Evolutionary conservation across 1,139 yeast genomes (phyloP), one percentile per base, ranked within the genome.

Genomic region (Pichia sp.): DNA sequence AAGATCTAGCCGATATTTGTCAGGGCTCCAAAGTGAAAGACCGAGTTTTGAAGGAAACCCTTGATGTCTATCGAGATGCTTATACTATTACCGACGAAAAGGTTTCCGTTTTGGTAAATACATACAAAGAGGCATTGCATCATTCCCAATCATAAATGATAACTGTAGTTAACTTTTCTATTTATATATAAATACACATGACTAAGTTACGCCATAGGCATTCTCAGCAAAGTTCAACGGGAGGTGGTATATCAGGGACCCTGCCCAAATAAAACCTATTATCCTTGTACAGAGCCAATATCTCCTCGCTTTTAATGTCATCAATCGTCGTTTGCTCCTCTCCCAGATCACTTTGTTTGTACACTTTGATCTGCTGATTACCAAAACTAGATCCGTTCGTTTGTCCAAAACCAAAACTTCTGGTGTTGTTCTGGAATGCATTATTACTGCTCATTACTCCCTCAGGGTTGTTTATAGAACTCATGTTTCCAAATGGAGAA

Each of bases 211-310:
- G n/a, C n/a, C n/a, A n/a, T n/a, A 28, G 28, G 9, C 12, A 39
- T 18, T 19, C 25, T 61, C 59, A 76, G 52, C 82, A 71, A 47
- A 69, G 65, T 46, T 68, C 73, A 13, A 78, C 47, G 1, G 96
- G 96, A 1, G 97, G 97, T 1, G 90, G 82, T 1, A 80, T 62
- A 56, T 87, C 96, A 0, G 97, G 97, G 1, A 90, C 80, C 25
- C 70, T 68, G 0, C 96, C 96, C 25, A 88, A 66, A 16, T 68
- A 66, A 62, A 89, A 90, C 3, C 58, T 52, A 0, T 67, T 62
- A 1, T 82, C 75, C 55, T 73, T 69, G 64, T 87, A 90, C 19
- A 79, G 79, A 6, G 67, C 71, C 12, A 73, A 54, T 0, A 82
- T 72, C 2, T 61, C 67, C 2, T 61, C 67, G 6, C 71, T 74